Conservation (phyloP, 495 filamentous ascomycete species). For the Barbatosphaeria neglecta region DNA sequence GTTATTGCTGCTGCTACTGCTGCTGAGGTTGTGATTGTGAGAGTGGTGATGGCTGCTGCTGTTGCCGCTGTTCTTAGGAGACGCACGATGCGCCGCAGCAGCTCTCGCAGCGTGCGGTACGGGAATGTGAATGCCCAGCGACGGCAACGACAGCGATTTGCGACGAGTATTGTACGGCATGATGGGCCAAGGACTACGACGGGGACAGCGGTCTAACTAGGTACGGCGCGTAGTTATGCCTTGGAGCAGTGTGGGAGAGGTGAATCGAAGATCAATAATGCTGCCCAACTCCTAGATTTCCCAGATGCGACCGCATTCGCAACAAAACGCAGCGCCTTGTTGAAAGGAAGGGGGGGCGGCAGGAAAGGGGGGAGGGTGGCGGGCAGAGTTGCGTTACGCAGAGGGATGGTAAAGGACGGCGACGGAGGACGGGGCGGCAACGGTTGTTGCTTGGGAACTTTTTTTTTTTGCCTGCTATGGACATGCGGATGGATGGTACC, state of each 20-base stretch:
- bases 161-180: conserved; percentile 98
- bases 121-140: conserved; percentile 85
- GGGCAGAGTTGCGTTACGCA: conserved; percentile 2
- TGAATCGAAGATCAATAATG: background rate
- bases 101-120: conserved; percentile 53
- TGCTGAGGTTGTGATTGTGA: no score
- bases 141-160: conserved; percentile 89
- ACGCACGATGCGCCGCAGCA: conserved; percentile 18
- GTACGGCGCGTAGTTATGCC: background rate
- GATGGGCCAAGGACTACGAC: conserved; percentile 12
- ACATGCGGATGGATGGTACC: no score
- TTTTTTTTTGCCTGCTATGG: background rate
- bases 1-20: conserved; percentile 16
- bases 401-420: background rate
- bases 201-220: background rate
- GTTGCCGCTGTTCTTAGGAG: conserved; percentile 14
- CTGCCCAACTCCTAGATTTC: background rate
- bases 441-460: background rate
- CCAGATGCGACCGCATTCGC: background rate
- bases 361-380: background rate
- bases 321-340: no score
- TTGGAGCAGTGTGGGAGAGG: background rate
- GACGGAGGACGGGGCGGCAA: background rate
- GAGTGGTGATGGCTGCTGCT: conserved; percentile 10
- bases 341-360: conserved; percentile 1